Percentiles rank a stretch among this genome's conserved stretches.
Evolutionary conservation across 2,329 filamentous ascomycete genomes (phyloP).

Genomic region (Cytospora piceicola): DNA sequence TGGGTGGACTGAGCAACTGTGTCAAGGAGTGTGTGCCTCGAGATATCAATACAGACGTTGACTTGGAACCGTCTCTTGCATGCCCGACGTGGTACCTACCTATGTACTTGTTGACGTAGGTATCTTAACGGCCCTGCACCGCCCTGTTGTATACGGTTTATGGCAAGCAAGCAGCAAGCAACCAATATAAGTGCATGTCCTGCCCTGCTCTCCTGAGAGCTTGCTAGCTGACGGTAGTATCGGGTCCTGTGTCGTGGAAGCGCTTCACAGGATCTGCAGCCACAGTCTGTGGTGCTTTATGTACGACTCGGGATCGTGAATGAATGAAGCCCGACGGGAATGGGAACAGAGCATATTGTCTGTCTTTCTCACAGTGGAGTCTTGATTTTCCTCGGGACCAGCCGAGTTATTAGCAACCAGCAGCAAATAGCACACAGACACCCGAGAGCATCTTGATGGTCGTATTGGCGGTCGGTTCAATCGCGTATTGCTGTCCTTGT

Average conservation of each 20-base stretch:
- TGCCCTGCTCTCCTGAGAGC: conserved; percentile 8
- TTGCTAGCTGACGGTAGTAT: conserved; percentile 4
- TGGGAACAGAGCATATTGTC: neutral
- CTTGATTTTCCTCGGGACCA: neutral
- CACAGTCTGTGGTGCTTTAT: conserved; percentile 11
- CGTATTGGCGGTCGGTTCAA: neutral
- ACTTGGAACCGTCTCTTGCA: neutral
- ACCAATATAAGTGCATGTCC: neutral
- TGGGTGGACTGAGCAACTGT: neutral
- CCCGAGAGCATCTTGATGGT: neutral
- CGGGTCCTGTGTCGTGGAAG: conserved; percentile 11
- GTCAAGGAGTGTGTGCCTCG: neutral
- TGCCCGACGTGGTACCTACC: neutral
- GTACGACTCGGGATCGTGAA: conserved; percentile 11
- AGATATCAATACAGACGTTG: neutral
- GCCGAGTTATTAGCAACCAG: neutral
- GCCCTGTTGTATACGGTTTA: conserved; percentile 2
- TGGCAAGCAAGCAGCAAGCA: conserved; percentile 6
- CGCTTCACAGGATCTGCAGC: conserved; percentile 14
- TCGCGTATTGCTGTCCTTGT: neutral
- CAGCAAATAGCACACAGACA: neutral
- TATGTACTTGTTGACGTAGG: neutral
- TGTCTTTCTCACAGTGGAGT: neutral
- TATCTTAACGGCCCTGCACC: conserved; percentile 14
- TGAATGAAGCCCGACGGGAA: conserved; percentile 8